A percentile compares a stretch with the other conserved stretches of the same genome.
These are phyloP conservation scores for Anaeramoeba ignava DNA, from an alignment of 78 protist species.

Conservation along the genomic window DNA sequence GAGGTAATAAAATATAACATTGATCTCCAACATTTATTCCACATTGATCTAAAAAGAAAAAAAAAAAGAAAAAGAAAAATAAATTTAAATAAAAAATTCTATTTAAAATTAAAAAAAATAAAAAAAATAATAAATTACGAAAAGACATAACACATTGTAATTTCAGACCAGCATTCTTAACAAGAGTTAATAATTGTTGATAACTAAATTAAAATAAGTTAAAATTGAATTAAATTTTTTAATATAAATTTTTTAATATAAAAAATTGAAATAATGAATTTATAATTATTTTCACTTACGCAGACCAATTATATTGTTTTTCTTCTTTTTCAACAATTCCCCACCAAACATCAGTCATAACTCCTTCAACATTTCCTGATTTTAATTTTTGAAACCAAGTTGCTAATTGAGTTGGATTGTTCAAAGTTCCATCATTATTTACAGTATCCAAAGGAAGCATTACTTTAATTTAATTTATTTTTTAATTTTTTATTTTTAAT, in stretches of 20 bases:
- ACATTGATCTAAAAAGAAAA: no score
- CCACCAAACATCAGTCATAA: constrained; percentile 82
- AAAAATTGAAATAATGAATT: background rate
- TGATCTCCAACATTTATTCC: background rate
- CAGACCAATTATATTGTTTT: constrained; percentile 43
- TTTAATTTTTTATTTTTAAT: no score
- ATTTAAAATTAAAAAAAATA: no score
- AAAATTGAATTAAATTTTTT: background rate
- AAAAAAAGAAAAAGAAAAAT: no score
- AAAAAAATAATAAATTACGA: no score
- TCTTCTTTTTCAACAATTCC: constrained; percentile 50
- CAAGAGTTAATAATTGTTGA: background rate
- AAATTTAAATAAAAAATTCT: no score
- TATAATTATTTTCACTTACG: background rate
- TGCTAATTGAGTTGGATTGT: background rate
- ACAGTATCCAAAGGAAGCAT: constrained; percentile 55
- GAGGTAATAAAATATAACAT: background rate
- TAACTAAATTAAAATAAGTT: constrained; percentile 9
- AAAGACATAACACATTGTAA: background rate
- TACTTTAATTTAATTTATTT: no score
- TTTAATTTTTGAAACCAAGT: constrained; percentile 29
- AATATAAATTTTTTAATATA: background rate
- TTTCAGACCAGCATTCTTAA: background rate
- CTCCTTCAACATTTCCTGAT: constrained; percentile 36
- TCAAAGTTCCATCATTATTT: constrained; percentile 17